These are phyloP conservation scores for Thymus mandschuricus DNA, from an alignment of 257 asterid genomes.

Conservation along the genomic window DNA sequence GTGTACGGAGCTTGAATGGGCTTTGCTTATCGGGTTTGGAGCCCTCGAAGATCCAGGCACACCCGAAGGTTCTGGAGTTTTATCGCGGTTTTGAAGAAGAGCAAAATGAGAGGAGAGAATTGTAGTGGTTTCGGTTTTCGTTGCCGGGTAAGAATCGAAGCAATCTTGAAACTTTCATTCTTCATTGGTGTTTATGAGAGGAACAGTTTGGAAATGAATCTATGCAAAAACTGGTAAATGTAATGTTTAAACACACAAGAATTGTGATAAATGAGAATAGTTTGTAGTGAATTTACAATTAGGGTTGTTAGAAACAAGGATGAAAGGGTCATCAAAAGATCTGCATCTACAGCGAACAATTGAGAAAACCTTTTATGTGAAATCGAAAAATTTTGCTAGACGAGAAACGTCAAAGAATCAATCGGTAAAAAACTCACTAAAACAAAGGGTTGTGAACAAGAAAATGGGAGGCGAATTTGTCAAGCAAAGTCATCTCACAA, in stretches of 20 bases:
- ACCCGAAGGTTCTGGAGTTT: constrained; percentile 72
- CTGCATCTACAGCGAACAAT: background rate
- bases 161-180: too few species aligned
- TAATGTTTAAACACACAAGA: background rate
- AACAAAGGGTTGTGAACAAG: background rate
- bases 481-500: too few species aligned
- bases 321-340: background rate
- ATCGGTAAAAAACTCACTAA: background rate
- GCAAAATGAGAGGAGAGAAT: constrained; percentile 25
- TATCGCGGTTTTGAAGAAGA: constrained; percentile 41
- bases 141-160: too few species aligned
- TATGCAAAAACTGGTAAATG: background rate
- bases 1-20: constrained; percentile 64
- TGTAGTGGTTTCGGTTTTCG: background rate
- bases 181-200: too few species aligned
- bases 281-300: background rate
- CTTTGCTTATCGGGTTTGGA: constrained; percentile 62
- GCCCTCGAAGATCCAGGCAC: constrained; percentile 56
- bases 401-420: background rate
- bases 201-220: background rate
- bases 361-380: background rate
- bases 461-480: background rate
- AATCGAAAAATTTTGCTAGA: background rate
- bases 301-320: background rate
- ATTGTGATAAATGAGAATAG: background rate